Conservation (phyloP, 208 protist species). For the Crithidia sp. region DNA sequence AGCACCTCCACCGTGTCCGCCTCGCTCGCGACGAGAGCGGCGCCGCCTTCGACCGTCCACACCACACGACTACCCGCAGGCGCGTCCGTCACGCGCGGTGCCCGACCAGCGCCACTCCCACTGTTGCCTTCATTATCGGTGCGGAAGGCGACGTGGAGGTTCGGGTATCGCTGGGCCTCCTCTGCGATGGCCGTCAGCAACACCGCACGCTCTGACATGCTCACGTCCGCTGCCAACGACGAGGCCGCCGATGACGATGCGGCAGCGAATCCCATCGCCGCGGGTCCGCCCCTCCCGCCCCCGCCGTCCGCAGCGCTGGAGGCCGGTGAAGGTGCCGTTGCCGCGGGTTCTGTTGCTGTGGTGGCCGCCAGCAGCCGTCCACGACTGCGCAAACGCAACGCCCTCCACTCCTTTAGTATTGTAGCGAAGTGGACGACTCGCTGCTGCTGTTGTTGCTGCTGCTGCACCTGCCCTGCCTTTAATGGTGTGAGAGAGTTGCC, state of each 20-base stretch:
- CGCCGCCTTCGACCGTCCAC: conserved; percentile 7
- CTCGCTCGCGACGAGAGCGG: neutral
- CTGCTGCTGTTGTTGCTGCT: neutral
- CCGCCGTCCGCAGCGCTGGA: too few relatives aligned
- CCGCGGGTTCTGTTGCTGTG: neutral
- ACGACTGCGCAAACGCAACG: conserved; percentile 19
- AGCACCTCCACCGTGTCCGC: conserved; percentile 11
- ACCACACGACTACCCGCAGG: neutral
- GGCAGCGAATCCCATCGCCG: too few relatives aligned
- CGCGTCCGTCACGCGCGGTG: neutral
- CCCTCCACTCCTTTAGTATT: conserved; percentile 16
- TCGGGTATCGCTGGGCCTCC: conserved; percentile 21
- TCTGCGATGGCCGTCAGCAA: conserved; percentile 21
- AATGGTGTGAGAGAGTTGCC: too few relatives aligned
- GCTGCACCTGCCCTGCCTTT: neutral
- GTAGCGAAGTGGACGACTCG: conserved; percentile 10
- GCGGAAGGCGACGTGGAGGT: conserved; percentile 32
- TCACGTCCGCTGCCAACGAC: conserved; percentile 12
- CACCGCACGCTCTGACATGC: conserved; percentile 20
- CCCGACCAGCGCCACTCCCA: neutral
- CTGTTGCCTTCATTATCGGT: neutral
- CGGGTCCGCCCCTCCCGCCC: too few relatives aligned
- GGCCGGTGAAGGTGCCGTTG: neutral
- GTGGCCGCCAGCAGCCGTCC: neutral
- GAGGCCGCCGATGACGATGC: neutral